A percentile compares a stretch with the other conserved stretches of the same genome.
Evolutionary conservation across 495 filamentous ascomycete species (phyloP).

Genomic region (Podospora didyma): DNA sequence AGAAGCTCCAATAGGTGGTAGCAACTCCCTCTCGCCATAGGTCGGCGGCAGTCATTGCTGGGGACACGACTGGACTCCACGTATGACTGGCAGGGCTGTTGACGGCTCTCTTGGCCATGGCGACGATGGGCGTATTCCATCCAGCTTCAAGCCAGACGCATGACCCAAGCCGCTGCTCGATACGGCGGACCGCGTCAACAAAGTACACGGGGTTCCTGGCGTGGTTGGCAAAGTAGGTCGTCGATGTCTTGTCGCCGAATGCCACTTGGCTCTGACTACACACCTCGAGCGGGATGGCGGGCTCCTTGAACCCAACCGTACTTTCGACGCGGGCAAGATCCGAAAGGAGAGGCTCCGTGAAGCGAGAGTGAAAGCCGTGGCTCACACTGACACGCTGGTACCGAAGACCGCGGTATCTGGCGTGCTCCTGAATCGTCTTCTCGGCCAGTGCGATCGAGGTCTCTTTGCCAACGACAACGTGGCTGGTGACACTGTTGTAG

Average conservation of each 20-base stretch:
- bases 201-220: slow-evolving; percentile 34
- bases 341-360: slow-evolving; percentile 33
- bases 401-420: no score
- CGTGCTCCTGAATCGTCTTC: slow-evolving; percentile 7
- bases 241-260: slow-evolving; percentile 14
- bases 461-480: slow-evolving; percentile 12
- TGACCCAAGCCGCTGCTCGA: slow-evolving; percentile 21
- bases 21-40: background rate
- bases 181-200: slow-evolving; percentile 22
- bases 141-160: slow-evolving; percentile 38
- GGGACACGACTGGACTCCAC: background rate
- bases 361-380: slow-evolving; percentile 43
- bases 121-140: slow-evolving; percentile 25
- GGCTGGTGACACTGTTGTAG: slow-evolving; percentile 33
- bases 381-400: slow-evolving; percentile 34
- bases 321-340: slow-evolving; percentile 22
- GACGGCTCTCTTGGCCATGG: slow-evolving; percentile 17
- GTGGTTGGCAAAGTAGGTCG: slow-evolving; percentile 25
- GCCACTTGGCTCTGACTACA: slow-evolving; percentile 23
- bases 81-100: background rate
- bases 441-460: slow-evolving; percentile 26
- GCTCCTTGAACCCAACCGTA: slow-evolving; percentile 22
- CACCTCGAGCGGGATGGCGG: slow-evolving; percentile 31
- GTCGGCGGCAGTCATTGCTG: background rate
- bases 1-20: slow-evolving; percentile 18